A percentile compares a stretch with the other conserved stretches of the same genome.
Evolutionary conservation across 108 stramenopile species (phyloP).

Genomic region (Nannochloropsis gaditana): DNA sequence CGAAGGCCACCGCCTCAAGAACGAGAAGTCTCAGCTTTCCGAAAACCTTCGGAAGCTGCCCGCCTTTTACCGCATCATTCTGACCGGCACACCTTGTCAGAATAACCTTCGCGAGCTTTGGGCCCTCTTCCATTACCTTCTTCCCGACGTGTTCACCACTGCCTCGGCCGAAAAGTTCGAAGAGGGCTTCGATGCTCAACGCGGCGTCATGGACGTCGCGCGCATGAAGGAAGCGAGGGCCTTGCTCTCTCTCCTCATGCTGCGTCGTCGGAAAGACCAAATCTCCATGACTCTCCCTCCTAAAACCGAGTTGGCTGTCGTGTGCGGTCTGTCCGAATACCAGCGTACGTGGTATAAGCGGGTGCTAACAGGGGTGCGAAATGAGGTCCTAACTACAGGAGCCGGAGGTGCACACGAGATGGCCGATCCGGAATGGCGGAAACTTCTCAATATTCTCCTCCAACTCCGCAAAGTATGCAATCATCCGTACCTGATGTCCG

Average conservation of each 20-base stretch:
- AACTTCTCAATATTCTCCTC: conserved; percentile 53
- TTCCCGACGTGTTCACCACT: conserved; percentile 47
- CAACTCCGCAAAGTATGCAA: conserved; percentile 57
- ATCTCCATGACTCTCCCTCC: conserved; percentile 67
- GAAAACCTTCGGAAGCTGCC: conserved; percentile 52
- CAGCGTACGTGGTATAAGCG: conserved; percentile 86
- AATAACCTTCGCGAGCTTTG: conserved; percentile 55
- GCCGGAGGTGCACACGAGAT: conserved; percentile 1
- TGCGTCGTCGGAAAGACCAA: conserved; percentile 75
- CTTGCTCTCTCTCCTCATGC: conserved; percentile 84
- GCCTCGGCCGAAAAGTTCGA: conserved; percentile 39
- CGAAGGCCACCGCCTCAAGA: conserved; percentile 56
- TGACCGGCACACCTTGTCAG: conserved; percentile 60
- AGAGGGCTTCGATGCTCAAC: conserved; percentile 30
- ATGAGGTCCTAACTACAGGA: background rate
- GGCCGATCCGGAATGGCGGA: conserved; percentile 20
- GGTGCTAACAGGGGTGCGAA: conserved; percentile 27
- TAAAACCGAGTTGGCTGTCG: background rate
- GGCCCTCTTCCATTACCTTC: conserved; percentile 52
- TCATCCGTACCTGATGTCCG: conserved; percentile 50
- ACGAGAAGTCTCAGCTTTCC: conserved; percentile 51
- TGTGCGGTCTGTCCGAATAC: conserved; percentile 73
- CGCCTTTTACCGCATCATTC: conserved; percentile 76
- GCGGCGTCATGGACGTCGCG: conserved; percentile 51
- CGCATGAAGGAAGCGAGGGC: conserved; percentile 88